Evolutionary conservation across 768 basidiomycete species (phyloP).

Genomic region (Termitomyces sp.): DNA sequence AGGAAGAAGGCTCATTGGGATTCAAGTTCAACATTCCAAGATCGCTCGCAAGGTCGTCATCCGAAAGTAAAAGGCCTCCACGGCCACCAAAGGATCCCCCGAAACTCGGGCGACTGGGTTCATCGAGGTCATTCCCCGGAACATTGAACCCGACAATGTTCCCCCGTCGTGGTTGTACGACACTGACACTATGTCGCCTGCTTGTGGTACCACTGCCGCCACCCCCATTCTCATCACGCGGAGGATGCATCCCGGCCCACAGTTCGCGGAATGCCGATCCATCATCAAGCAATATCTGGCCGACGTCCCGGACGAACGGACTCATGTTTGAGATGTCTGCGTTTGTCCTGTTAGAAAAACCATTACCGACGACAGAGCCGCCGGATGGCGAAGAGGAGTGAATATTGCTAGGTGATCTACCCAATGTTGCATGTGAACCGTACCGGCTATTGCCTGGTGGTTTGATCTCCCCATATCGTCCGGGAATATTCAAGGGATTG

Average conservation of each 20-base stretch:
- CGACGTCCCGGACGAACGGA: slow-evolving; percentile 83
- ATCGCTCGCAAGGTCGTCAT: slow-evolving; percentile 78
- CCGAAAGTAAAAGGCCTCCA: slow-evolving; percentile 64
- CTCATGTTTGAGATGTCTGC: slow-evolving; percentile 72
- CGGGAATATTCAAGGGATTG: slow-evolving; percentile 57
- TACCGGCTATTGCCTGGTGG: slow-evolving; percentile 62
- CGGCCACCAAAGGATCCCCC: slow-evolving; percentile 36
- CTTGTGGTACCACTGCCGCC: slow-evolving; percentile 80
- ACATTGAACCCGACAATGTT: slow-evolving; percentile 69
- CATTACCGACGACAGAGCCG: slow-evolving; percentile 39
- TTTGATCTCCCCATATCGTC: slow-evolving; percentile 60
- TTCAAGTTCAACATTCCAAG: slow-evolving; percentile 62
- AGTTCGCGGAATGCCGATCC: slow-evolving; percentile 69
- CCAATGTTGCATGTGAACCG: slow-evolving; percentile 54
- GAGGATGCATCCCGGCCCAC: slow-evolving; percentile 69
- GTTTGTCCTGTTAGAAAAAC: slow-evolving; percentile 38
- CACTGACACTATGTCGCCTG: slow-evolving; percentile 77
- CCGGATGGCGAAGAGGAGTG: slow-evolving; percentile 45
- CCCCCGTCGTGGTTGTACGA: slow-evolving; percentile 70
- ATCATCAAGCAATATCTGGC: slow-evolving; percentile 73
- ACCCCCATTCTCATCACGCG: slow-evolving; percentile 58
- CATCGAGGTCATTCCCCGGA: slow-evolving; percentile 42
- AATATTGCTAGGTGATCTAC: slow-evolving; percentile 53
- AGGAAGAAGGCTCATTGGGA: slow-evolving; percentile 31
- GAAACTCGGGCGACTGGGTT: slow-evolving; percentile 28